These are phyloP conservation scores for Trichoderma gamsii DNA, from an alignment of 495 filamentous ascomycete species.

Conservation along the genomic window DNA sequence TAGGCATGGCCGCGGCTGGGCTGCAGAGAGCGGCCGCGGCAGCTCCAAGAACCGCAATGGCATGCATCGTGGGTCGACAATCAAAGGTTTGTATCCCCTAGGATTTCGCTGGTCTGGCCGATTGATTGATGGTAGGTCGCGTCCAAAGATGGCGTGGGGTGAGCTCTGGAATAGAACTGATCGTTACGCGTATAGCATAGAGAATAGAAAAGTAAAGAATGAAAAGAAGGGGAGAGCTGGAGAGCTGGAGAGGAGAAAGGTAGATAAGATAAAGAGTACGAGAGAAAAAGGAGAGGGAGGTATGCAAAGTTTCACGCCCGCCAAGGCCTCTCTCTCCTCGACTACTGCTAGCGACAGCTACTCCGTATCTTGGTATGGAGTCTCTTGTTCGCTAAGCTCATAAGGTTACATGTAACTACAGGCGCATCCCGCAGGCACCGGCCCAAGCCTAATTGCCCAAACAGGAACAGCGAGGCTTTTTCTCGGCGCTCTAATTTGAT, in stretches of 20 bases:
- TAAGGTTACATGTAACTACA: not conserved
- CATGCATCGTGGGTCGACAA: not conserved
- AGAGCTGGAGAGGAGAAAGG: not conserved
- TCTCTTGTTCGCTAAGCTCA: not conserved
- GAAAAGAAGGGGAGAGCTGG: not conserved
- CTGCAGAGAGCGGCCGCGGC: slow-evolving; percentile 10
- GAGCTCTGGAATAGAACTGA: too few species aligned
- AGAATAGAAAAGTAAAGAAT: not conserved
- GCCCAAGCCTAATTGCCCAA: not conserved
- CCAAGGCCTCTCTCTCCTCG: not conserved
- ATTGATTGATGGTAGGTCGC: not conserved
- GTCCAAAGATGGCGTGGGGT: not conserved
- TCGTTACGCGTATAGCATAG: too few species aligned
- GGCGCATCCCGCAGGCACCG: not conserved
- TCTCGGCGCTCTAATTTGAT: slow-evolving; percentile 7
- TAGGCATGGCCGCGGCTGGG: slow-evolving; percentile 13
- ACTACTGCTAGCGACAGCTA: not conserved
- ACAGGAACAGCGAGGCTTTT: slow-evolving; percentile 13
- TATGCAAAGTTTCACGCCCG: not conserved
- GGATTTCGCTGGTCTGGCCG: not conserved
- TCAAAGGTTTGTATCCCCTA: not conserved
- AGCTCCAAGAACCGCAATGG: not conserved
- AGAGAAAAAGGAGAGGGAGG: not conserved
- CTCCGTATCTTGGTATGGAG: not conserved
- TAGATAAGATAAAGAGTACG: not conserved